Percentiles rank a stretch among this genome's conserved stretches.
These are phyloP conservation scores for Haberlea rhodopensis DNA, from an alignment of 257 asterid species.

Conservation along the genomic window DNA sequence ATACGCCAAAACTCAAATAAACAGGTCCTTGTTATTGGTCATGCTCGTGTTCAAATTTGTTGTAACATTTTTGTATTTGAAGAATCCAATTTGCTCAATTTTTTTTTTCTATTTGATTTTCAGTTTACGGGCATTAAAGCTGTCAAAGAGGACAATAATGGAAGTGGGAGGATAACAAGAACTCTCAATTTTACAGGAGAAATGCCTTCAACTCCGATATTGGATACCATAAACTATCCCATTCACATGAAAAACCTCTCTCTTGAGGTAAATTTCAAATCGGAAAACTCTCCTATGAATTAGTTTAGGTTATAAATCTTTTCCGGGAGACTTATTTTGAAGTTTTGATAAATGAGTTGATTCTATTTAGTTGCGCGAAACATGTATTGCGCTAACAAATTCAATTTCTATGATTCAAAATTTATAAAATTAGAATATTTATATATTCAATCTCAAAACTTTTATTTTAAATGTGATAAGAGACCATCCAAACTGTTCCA, in stretches of 20 bases:
- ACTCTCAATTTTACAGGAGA: slow-evolving; percentile 46
- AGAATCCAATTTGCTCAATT: too few relatives aligned
- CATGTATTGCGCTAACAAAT: neutral
- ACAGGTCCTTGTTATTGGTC: too few relatives aligned
- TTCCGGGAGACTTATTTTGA: too few relatives aligned
- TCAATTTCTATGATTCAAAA: too few relatives aligned
- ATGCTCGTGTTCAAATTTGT: neutral
- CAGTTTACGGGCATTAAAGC: slow-evolving; percentile 35
- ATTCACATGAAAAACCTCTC: slow-evolving; percentile 71
- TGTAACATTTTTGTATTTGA: too few relatives aligned
- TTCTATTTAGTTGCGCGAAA: too few relatives aligned
- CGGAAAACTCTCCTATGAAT: neutral
- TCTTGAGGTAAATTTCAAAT: slow-evolving; percentile 32
- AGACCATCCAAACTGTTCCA: too few relatives aligned
- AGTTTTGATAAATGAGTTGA: too few relatives aligned
- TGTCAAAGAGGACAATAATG: slow-evolving; percentile 25
- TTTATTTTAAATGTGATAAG: too few relatives aligned
- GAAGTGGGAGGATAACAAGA: slow-evolving; percentile 23
- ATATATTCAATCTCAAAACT: too few relatives aligned
- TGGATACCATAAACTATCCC: slow-evolving; percentile 67
- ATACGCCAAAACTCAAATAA: too few relatives aligned
- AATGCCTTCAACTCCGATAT: slow-evolving; percentile 53
- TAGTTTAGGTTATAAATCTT: neutral
- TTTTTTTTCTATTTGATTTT: neutral
- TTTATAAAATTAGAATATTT: too few relatives aligned